A percentile compares a stretch with the other conserved stretches of the same genome.
These are phyloP conservation scores for Haplosporangium sp. DNA, from an alignment of 371 early-diverging fungal species.

Conservation along the genomic window DNA sequence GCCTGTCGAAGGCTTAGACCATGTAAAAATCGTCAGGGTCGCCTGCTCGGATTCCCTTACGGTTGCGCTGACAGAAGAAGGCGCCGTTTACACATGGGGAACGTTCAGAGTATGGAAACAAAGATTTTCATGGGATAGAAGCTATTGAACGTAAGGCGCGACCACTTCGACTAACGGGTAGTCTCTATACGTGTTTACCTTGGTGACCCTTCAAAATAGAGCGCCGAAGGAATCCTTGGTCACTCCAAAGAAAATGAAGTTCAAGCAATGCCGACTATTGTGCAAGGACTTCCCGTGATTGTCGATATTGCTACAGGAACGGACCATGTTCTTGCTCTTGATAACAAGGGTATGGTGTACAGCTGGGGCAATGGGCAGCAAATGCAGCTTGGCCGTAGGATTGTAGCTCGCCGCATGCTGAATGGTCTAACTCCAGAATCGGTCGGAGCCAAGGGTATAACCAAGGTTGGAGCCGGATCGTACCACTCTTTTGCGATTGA, in stretches of 20 bases:
- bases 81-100: conserved; percentile 95
- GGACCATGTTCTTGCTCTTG: conserved; percentile 92
- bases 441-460: conserved; percentile 68
- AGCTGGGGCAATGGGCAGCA: conserved; percentile 97
- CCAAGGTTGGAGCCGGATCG: conserved; percentile 81
- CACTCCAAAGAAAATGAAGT: conserved; percentile 71
- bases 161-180: too few species aligned
- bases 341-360: conserved; percentile 81
- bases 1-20: conserved; percentile 75
- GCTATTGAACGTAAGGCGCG: conserved; percentile 1
- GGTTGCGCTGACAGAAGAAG: conserved; percentile 87
- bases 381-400: conserved; percentile 89
- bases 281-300: conserved; percentile 58
- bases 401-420: conserved; percentile 73
- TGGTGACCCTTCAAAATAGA: conserved; percentile 8
- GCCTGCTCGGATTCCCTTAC: conserved; percentile 97
- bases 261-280: conserved; percentile 60
- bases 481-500: conserved; percentile 90
- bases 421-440: conserved; percentile 70
- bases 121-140: neutral
- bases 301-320: conserved; percentile 88
- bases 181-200: too few species aligned
- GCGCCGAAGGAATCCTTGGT: conserved; percentile 77
- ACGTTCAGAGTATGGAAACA: conserved; percentile 80
- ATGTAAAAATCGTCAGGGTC: conserved; percentile 82